Evolutionary conservation across 352 stramenopile genomes (phyloP), one percentile per base, ranked within the genome.

Genomic region (Globisporangium yorkense): DNA sequence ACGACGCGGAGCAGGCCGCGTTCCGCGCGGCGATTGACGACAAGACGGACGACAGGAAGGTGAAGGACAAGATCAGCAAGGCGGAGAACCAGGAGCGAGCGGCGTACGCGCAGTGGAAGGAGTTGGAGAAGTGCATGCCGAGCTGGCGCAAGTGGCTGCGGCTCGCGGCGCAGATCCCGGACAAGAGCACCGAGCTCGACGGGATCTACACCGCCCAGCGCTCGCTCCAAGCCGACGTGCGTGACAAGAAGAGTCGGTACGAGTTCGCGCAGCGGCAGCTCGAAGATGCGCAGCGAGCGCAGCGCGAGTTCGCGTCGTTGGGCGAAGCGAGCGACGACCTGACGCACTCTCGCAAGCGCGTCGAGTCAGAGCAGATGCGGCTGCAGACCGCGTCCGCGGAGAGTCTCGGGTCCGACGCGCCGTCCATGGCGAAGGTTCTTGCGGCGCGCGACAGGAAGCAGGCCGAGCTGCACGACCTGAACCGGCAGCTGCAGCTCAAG

Each of bases 11-110:
- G 65, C 74, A 83, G 21, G 59, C 78, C 21, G 62, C 74, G 15
- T 95, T 92, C 37, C 60, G 76, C 21, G 61, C 64, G n/a, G 74
- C 75, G 40, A 73, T 95, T 37, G 76, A 80, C 44, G 71, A 87
- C 16, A 92, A 91, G 51, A 92, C 82, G 2, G 81, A 92, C 50
- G 81, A 90, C 58, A 65, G 59, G 5, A 92, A 88, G 43, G 70
- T 92, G 24, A 72, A 74, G 13, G 79, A 92, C 31, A 94, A 92
- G 62, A 91, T 94, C 44, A 68, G 68, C 31, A 84, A 85, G 43
- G 80, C 82, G 0, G 79, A 89, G 62, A 52, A 56, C 4, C 47
- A 74, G 5, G 82, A 94, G 60, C 59, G 66, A 20, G 52, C 54
- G 16, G 71, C 77, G 7, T 49, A 80, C 0, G 57, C 77, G 31